Base-by-base conservation (phyloP, 331 rosid genomes). In the Pyracantha coccinea region DNA sequence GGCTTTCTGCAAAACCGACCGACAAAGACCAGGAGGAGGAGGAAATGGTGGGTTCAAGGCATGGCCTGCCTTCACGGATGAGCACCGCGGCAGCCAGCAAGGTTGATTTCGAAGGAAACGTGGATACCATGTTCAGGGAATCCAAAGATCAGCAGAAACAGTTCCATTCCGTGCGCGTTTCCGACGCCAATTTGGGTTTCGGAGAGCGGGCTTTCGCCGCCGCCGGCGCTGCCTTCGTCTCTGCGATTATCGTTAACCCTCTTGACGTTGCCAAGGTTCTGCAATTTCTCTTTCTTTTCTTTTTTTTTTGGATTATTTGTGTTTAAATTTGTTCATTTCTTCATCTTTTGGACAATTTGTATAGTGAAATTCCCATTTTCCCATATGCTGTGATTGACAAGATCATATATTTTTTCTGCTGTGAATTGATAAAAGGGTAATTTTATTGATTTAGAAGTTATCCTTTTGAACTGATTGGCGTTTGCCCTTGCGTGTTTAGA, bases 221-320 rank as follows among this genome's bases (percentile, higher is more conserved):
- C n/a, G 97, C 45, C 14, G 97, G 93, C 41, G 96, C 99, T 54
- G 92, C 99, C 47, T 64, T 90, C 50, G 13, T 95, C 35, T 95
- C 99, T 19, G 96, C 99, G 38, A 57, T 95, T 68, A 76, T 95
- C 67, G 91, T 92, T 50, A 95, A 95, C 79, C 97, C 99, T 27
- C 93, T 94, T 28, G 99, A 94, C 72, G 87, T 94, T 9, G 99
- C 91, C 86, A 94, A 94, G 91, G 98, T 89, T 72, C 55, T 27
- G 14, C 21, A 6, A 9, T 17, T 28, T 59, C 45, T 38, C 3
- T 35, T 8, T 35, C 10, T 32, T 2, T 1, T 38, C 10, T 38
- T 38, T 38, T 35, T 35, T 38, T 38, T 27, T 41, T 8, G 41
- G 55, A 2, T 58, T 25, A 16, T 2, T 61, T 58, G 1, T 50